A percentile compares a stretch with the other conserved stretches of the same genome.
Evolutionary conservation across 2,329 filamentous ascomycete species (phyloP).

Genomic region (Penicillium sp.): DNA sequence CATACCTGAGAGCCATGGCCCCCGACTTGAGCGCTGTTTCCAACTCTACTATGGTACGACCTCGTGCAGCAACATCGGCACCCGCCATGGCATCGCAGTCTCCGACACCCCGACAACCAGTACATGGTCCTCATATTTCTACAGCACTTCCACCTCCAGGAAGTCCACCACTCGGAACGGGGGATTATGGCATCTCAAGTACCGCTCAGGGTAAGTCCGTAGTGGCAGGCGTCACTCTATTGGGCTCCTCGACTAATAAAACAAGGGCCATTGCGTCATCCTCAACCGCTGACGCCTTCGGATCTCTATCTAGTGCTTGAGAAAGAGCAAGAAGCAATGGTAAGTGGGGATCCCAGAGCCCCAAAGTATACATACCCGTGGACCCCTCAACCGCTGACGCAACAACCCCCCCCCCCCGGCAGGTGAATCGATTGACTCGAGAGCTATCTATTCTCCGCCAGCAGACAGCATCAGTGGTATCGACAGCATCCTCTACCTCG

Average conservation of each 20-base stretch:
- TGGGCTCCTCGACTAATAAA: slow-evolving; percentile 5
- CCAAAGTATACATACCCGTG: not conserved
- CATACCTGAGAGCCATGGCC: slow-evolving; percentile 29
- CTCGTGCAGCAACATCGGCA: slow-evolving; percentile 33
- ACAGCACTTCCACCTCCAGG: slow-evolving; percentile 19
- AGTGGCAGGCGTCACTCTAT: not conserved
- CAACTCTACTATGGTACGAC: slow-evolving; percentile 34
- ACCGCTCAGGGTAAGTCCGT: slow-evolving; percentile 42
- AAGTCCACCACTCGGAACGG: slow-evolving; percentile 26
- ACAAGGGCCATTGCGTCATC: slow-evolving; percentile 76
- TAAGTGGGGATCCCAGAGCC: slow-evolving; percentile 48
- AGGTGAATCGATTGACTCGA: slow-evolving; percentile 91
- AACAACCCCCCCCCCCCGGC: slow-evolving; percentile 1
- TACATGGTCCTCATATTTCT: slow-evolving; percentile 44
- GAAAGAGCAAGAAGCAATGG: slow-evolving; percentile 92
- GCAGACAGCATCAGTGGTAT: slow-evolving; percentile 63
- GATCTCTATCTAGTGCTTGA: slow-evolving; percentile 88
- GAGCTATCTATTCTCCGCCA: slow-evolving; percentile 82
- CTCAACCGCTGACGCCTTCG: slow-evolving; percentile 80
- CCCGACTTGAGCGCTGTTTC: slow-evolving; percentile 49
- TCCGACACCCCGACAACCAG: slow-evolving; percentile 47
- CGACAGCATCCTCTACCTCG: slow-evolving; percentile 59
- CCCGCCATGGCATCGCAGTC: slow-evolving; percentile 37
- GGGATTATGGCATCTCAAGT: slow-evolving; percentile 40
- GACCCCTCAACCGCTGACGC: not conserved